Evolutionary conservation across 2,329 filamentous ascomycete genomes (phyloP), one percentile per base, ranked within the genome.

Genomic region (Teratosphaeriaceae sp.): DNA sequence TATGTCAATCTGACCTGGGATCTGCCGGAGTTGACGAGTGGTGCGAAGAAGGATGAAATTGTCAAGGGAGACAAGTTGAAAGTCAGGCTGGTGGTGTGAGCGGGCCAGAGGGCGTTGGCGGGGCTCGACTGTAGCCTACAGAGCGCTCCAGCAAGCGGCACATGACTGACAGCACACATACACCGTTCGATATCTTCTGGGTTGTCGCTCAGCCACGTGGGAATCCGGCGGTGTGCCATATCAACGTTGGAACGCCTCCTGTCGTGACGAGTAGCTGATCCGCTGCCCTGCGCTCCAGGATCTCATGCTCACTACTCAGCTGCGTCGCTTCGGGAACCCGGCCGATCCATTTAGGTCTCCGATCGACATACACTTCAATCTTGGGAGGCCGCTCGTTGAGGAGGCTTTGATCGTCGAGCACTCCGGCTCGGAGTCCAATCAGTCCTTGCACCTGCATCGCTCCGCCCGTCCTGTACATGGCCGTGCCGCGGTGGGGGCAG

Each of bases 1-100:
- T 67, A 65, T 44, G 39, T 66, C 1, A 64, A 56, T 46, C 53
- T 52, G 13, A 61, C 51, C 1, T 67, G 63, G 65, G 64, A 67
- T 47, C 61, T 67, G 64, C 42, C 54, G 29, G 58, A 38, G 36
- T 16, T 38, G 9, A 38, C 38, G 19, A 42, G 29, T 21, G 19
- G 29, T 21, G 5, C 27, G 27, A 20, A 34, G 20, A 35, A 42
- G 29, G n/a, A 42, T 16, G 19, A 42, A 21, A 42, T 42, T 16
- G 18, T 42, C 7, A 29, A 33, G 20, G 15, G 19, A 18, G 30
- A 42, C 21, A 15, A 37, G 39, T 13, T 42, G 27, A 42, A 42
- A 27, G 29, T 35, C 11, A 21, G 21, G 39, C 21, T 42, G 16
- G 23, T 21, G 5, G 27, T 42, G 9, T 29, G 16, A 40, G 15